phyloP scores from a whole-genome alignment of 1,284 basidiomycete genomes.

The Exobasidium cylindrosporum region DNA sequence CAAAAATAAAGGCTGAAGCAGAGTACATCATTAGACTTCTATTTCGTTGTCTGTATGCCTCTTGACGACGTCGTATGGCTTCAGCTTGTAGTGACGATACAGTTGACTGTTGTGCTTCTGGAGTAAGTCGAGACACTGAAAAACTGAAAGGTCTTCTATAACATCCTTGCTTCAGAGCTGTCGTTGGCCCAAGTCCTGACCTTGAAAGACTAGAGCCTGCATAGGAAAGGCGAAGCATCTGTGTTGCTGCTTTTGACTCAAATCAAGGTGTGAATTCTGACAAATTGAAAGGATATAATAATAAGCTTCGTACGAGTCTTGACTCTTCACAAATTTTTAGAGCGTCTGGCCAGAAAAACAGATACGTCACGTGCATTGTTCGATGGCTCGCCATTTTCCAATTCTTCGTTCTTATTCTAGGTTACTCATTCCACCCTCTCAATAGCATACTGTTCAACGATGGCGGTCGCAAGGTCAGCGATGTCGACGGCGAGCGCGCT shows the following conservation, averaged over 20 bases:
- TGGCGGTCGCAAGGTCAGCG: neutral
- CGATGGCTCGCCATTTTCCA: neutral
- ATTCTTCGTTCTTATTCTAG: neutral
- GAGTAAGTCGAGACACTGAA: neutral
- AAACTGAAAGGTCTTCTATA: neutral
- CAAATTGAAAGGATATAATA: too few species aligned
- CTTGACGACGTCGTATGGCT: neutral
- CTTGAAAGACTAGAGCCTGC: neutral
- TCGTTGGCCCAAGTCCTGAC: neutral
- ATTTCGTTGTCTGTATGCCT: conserved; percentile 9
- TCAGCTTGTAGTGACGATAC: neutral
- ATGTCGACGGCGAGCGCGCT: neutral
- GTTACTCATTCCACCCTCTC: neutral
- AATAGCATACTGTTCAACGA: neutral
- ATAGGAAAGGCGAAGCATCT: neutral
- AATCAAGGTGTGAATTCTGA: too few species aligned
- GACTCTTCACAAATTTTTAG: too few species aligned
- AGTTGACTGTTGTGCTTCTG: neutral
- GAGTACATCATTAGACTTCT: conserved; percentile 11
- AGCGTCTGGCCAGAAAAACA: neutral
- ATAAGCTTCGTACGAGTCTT: too few species aligned
- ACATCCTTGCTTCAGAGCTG: neutral
- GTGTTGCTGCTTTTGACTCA: too few species aligned
- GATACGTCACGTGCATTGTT: neutral
- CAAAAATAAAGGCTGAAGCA: conserved; percentile 65